phyloP scores from a whole-genome alignment of 2,329 filamentous ascomycete species.

The Coniosporium tulheliwenetii region DNA sequence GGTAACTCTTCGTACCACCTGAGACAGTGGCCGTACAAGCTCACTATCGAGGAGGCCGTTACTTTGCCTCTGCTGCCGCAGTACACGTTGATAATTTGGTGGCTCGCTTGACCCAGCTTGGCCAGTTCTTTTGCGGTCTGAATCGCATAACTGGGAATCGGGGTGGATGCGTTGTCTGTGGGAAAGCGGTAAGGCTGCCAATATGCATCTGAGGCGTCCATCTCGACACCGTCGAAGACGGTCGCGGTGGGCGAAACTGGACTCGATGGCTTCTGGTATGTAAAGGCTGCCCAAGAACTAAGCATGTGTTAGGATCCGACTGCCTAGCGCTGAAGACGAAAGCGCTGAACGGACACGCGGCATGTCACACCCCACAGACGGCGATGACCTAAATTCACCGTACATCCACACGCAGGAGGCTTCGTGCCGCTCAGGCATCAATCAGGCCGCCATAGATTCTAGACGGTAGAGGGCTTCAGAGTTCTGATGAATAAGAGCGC shows the following conservation, averaged over 20 bases:
- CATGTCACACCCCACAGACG: no score
- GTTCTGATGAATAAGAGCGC: no score
- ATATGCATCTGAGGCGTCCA: conserved; percentile 5
- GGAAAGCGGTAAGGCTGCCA: conserved; percentile 12
- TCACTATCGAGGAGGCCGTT: conserved; percentile 7
- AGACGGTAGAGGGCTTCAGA: no score
- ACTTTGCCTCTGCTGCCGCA: conserved; percentile 8
- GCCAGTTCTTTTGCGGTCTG: conserved; percentile 9
- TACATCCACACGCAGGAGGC: no score
- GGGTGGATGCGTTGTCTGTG: conserved; percentile 6
- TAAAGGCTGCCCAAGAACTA: conserved; percentile 9
- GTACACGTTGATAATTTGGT: conserved; percentile 10
- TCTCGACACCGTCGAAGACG: conserved; percentile 7
- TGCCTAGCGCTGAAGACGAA: neutral
- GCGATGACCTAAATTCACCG: no score
- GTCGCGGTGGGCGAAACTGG: conserved; percentile 4
- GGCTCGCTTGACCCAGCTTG: conserved; percentile 8
- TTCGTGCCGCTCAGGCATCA: no score
- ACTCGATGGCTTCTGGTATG: conserved; percentile 9
- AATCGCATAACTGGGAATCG: conserved; percentile 9
- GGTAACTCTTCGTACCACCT: conserved; percentile 10
- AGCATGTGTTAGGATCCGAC: neutral
- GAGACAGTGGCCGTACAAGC: conserved; percentile 7
- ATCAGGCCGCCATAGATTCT: no score
- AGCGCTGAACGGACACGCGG: no score